These are phyloP conservation scores for Nicotiana otophora DNA, from an alignment of 257 asterid species.

Conservation along the genomic window DNA sequence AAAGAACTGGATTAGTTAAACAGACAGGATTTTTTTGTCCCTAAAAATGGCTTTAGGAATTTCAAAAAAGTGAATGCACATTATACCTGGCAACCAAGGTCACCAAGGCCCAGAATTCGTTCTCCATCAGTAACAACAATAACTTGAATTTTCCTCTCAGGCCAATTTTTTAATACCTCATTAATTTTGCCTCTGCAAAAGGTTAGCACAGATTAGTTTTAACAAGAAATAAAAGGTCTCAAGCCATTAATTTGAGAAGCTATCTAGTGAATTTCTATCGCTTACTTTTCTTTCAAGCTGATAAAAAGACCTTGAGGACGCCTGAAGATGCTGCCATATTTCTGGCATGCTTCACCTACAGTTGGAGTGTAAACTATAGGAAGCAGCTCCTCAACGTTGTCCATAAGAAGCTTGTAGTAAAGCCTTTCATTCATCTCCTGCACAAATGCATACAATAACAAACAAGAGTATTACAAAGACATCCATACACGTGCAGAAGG, in stretches of 20 bases:
- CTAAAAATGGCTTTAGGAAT: not conserved
- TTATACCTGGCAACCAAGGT: slow-evolving; percentile 95
- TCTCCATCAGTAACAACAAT: slow-evolving; percentile 98
- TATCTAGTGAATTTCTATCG: not conserved
- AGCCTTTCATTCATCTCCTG: slow-evolving; percentile 91
- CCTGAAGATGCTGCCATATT: slow-evolving; percentile 92
- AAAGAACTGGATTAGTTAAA: not conserved
- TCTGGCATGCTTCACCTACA: slow-evolving; percentile 99
- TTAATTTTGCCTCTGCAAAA: slow-evolving; percentile 80
- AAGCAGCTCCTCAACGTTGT: slow-evolving; percentile 92
- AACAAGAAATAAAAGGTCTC: slow-evolving; percentile 5
- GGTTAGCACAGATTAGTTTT: slow-evolving; percentile 17
- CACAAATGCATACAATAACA: slow-evolving; percentile 3
- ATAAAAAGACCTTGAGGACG: slow-evolving; percentile 98
- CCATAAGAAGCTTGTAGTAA: slow-evolving; percentile 93
- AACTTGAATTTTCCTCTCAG: slow-evolving; percentile 91
- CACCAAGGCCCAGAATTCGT: slow-evolving; percentile 96
- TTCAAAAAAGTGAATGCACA: not conserved
- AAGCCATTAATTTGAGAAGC: not conserved
- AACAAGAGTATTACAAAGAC: not conserved
- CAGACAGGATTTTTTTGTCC: not conserved
- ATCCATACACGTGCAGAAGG: slow-evolving; percentile 1
- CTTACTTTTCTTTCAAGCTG: slow-evolving; percentile 92
- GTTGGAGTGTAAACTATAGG: slow-evolving; percentile 99
- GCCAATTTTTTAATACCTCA: slow-evolving; percentile 97